Base-by-base conservation (phyloP, 1,284 basidiomycete genomes). In the Volvariella surrecta region DNA sequence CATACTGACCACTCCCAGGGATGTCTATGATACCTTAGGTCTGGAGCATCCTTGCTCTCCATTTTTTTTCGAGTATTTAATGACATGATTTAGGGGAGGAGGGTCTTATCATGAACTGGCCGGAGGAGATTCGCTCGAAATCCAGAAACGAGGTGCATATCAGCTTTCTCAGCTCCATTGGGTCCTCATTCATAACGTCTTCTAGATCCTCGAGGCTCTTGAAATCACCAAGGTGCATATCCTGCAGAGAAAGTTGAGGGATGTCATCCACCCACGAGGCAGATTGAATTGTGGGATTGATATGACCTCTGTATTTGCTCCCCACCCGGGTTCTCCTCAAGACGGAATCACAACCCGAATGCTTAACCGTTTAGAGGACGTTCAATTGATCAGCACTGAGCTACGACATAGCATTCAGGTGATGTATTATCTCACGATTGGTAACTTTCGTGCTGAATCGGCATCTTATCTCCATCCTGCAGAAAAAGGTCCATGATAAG, bases 1-100 rank as follows among this genome's bases (percentile, higher is more conserved):
- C 38, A 34, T 40, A 17, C 44, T 32, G 30, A 32, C 40, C 39
- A 47, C 37, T 46, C 40, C 39, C 45, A 78, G 75, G 30, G 73
- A 77, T 45, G 77, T 89, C 9, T 91, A 91, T 57, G 88, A 91
- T 59, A 66, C 73, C 28, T 68, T 89, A 60, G 88, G 88, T 70
- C 56, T 45, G 62, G 35, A 22, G 32, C 22, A 31, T 43, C 20
- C 38, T 44, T 13, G 24, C 32, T 28, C 34, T 28, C 19, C 7
- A 15, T 40, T 16, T 11, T 19, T 46, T 28, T n/a, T n/a, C n/a
- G 11, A 19, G 16, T 15, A 32, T 24, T 39, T 37, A 43, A 35
- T 45, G n/a, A 34, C 18, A 40, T 18, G 28, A 20, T 15, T 6
- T 50, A 79, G 77, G 77, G 15, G 60, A 74, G 49, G 67, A 74